Evolutionary conservation across 208 protist species (phyloP).

Genomic region (Trichomonas tenax): DNA sequence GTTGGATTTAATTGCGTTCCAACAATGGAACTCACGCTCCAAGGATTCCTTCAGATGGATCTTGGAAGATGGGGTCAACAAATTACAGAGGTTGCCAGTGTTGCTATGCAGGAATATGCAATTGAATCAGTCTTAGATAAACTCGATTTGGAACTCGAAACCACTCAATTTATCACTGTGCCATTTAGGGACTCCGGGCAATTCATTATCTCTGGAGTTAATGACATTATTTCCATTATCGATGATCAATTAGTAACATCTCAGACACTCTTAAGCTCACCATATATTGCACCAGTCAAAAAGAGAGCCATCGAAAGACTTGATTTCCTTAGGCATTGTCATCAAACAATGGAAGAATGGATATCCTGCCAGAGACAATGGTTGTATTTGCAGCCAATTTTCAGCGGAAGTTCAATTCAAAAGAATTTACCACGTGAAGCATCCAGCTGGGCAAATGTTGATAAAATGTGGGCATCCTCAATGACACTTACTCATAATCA

Average conservation of each 20-base stretch:
- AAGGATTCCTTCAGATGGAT: constrained; percentile 56
- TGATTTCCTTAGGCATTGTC: constrained; percentile 30
- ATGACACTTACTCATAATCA: constrained; percentile 35
- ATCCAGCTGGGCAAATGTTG: constrained; percentile 43
- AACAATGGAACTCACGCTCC: constrained; percentile 51
- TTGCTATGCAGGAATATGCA: constrained; percentile 77
- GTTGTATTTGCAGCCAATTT: constrained; percentile 96
- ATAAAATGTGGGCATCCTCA: constrained; percentile 40
- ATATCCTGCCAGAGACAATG: constrained; percentile 66
- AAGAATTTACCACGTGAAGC: constrained; percentile 78
- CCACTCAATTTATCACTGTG: background rate
- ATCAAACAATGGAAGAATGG: constrained; percentile 48
- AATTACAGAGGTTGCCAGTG: constrained; percentile 66
- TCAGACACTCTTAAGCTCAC: constrained; percentile 41
- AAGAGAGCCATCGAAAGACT: constrained; percentile 45
- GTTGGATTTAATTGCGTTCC: constrained; percentile 50
- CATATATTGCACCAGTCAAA: constrained; percentile 49
- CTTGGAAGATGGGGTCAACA: constrained; percentile 60
- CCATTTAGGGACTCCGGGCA: constrained; percentile 39
- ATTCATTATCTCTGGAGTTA: constrained; percentile 8
- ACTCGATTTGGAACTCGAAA: constrained; percentile 50
- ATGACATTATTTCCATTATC: constrained; percentile 20
- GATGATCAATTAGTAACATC: constrained; percentile 26
- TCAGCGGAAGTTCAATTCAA: constrained; percentile 82
- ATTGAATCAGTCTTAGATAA: constrained; percentile 82